Base-by-base conservation (phyloP, 2,329 filamentous ascomycete genomes). In the Penicillium sp. region DNA sequence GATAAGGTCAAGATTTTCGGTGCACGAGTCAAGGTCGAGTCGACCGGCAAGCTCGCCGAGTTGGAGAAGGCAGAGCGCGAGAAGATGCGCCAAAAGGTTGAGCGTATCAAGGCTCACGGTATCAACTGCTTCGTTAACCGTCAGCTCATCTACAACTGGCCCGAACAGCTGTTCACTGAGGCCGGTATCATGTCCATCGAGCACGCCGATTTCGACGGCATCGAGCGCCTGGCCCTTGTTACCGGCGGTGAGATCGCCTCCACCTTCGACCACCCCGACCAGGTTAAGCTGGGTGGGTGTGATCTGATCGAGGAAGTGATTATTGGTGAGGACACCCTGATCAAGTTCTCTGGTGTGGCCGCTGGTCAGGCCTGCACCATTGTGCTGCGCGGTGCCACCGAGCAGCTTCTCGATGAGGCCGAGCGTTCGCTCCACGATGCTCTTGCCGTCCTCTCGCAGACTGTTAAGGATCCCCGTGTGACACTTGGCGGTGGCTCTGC, bases 101-200 rank as follows among this genome's bases (percentile, higher is more conserved):
- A 99, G 63, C 93, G 91, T 78, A 99, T 99, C 81, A 99, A 97
- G 85, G 85, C 91, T 46, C 94, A 99, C 72, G 94, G 94, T 58
- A 97, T 99, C 80, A 99, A 99, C 84, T 97, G 94, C 83, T 99
- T 99, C 78, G 96, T 99, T 77, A 99, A 99, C 84, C 84, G 94
- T 68, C 94, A 99, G 77, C 86, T 99, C 63, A 99, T 99, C 79
- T 99, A 99, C 84, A 99, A 99, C 83, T 99, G 94, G 94, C 94
- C 94, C 6, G 94, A 99, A 78, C 94, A 99, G 79, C 88, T 99
- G 46, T 99, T 99, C 72, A 92, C 93, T 36, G 94, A 99, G 75
- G 93, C 92, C 8, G 94, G 94, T 61, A 97, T 99, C 77, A 90
- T 96, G 82, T 96, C 92, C 29, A 99, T 99, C 68, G 94, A 99